Base-by-base conservation (phyloP, 2,329 filamentous ascomycete genomes). In the Fusarium agapanthi region DNA sequence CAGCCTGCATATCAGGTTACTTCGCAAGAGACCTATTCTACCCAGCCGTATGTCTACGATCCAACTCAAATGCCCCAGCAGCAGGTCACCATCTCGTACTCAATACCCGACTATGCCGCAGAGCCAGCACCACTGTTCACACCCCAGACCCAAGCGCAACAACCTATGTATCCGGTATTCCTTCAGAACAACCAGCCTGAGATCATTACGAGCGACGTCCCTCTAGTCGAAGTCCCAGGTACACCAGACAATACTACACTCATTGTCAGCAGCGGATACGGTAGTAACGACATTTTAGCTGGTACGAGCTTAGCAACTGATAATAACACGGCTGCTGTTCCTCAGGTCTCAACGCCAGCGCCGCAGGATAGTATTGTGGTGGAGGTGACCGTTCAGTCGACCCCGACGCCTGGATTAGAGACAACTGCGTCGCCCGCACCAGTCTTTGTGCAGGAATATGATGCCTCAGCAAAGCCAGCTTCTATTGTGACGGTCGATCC, bases 141-240 rank as follows among this genome's bases (percentile, higher is more conserved):
- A 7, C 2, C 43, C 4, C 56, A 63, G 1, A 7, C 22, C 1
- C 73, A 65, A 14, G 37, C 13, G 9, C 57, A 58, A 24, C 48
- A 61, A 18, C 30, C 55, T 2, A 3, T 40, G 6, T 54, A 56
- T 18, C 44, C 68, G 18, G 18, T 55, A 1, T 67, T 63, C 1
- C 16, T 61, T 1, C 73, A 50, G 1, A 72, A 75, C 18, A 71
- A 71, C 6, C 73, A 71, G 7, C 70, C 70, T 0, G 67, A 73
- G 34, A 74, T 73, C 7, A 74, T 73, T 28, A 73, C 70, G 0
- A 73, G 66, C 7, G 61, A 73, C 0, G 54, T 12, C 3, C 66
- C 71, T 35, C 32, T 73, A 0, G 66, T 73, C 7, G 70, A 73
- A 28, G 54, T 59, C 4, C 57, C 51, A 0, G 28, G 32, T 7